Base-by-base conservation (phyloP, 2,329 filamentous ascomycete genomes). In the Trichoderma cornu-damae region DNA sequence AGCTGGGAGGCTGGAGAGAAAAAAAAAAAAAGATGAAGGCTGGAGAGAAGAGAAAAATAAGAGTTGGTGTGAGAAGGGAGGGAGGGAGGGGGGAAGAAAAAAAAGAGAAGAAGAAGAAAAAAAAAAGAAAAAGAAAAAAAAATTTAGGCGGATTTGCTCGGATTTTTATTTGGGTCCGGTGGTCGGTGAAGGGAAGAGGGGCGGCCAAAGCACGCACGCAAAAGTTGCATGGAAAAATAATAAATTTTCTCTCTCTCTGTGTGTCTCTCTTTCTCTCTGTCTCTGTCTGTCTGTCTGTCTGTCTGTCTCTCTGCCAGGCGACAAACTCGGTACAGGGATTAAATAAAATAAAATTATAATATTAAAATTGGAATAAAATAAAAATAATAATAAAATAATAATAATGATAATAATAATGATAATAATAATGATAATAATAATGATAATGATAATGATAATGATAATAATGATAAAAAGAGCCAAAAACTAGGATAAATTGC, bases 121-220 rank as follows among this genome's bases (percentile, higher is more conserved):
- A 20, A 18, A 24, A 46, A 46, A 32, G 49, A 40, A n/a, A 40
- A 40, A 22, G 24, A 9, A 28, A 44, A 44, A 51, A 57, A 46
- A 57, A 16, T 24, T n/a, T n/a, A n/a, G 37, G 58, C 40, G 50
- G 30, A 34, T 32, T 30, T 50, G 34, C 30, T 2, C 24, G 20
- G 40, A 54, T 37, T 54, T 47, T 44, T 46, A 54, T 47, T 20
- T 53, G 26, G 44, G 50, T 38, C 50, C 50, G 50, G 26, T 14
- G 50, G 50, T 53, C 32, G 51, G 52, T 50, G 24, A 37, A 28
- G 43, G 35, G 46, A 28, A 50, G 35, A 47, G 47, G 47, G 30
- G 47, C 34, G 44, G 43, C 43, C 38, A 54, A n/a, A 54, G 38
- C 49, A 42, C 49, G 49, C n/a, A n/a, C n/a, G n/a, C n/a, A n/a